Conservation (phyloP, 1,139 yeast genomes). For the Suhomyces bribrorum region DNA sequence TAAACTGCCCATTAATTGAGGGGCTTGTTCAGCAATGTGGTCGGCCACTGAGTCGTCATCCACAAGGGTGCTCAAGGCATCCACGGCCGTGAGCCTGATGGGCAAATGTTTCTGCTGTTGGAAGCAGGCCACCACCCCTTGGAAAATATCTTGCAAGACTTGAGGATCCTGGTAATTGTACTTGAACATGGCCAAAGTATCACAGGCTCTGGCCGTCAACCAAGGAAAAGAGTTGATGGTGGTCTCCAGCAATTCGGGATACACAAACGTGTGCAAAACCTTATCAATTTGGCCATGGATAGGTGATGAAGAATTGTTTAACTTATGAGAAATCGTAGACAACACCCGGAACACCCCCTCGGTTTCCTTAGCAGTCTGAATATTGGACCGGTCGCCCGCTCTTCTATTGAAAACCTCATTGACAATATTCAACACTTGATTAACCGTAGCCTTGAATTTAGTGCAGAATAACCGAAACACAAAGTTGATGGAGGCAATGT, state of each 20-base stretch:
- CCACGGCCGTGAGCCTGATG: conserved; percentile 53
- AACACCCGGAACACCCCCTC: conserved; percentile 56
- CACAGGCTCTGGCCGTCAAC: conserved; percentile 59
- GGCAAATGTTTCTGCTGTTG: conserved; percentile 47
- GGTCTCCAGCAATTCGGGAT: conserved; percentile 46
- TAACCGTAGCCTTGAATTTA: conserved; percentile 48
- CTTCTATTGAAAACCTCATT: conserved; percentile 53
- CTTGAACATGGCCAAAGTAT: conserved; percentile 50
- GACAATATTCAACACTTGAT: conserved; percentile 46
- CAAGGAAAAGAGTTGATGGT: conserved; percentile 39
- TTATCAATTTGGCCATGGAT: conserved; percentile 49
- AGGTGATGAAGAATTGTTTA: conserved; percentile 42
- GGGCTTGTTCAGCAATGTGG: conserved; percentile 49
- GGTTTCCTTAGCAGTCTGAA: conserved; percentile 39
- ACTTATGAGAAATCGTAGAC: conserved; percentile 46
- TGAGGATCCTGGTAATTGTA: conserved; percentile 41
- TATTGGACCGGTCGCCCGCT: conserved; percentile 31
- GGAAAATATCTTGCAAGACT: conserved; percentile 46
- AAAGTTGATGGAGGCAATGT: conserved; percentile 79
- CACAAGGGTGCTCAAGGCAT: conserved; percentile 52
- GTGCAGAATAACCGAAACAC: conserved; percentile 52
- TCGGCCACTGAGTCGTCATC: conserved; percentile 50
- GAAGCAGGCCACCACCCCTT: conserved; percentile 47
- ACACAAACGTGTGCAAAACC: conserved; percentile 44
- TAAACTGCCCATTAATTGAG: conserved; percentile 53